Conservation (phyloP, 768 basidiomycete genomes). For the Psilocybe sp. region DNA sequence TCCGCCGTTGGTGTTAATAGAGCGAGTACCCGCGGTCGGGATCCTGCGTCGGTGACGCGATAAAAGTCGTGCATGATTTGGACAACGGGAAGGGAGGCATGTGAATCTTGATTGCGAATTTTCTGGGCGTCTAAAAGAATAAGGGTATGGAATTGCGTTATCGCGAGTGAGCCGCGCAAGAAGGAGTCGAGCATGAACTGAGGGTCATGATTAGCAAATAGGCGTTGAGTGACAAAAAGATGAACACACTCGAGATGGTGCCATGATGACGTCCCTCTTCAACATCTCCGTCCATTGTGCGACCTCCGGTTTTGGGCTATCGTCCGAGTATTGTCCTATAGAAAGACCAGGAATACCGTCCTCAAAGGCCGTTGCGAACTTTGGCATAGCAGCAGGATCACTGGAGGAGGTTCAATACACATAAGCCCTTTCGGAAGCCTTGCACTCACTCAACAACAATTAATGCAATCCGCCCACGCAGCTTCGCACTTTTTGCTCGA, state of each 20-base stretch:
- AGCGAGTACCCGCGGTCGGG: conserved; percentile 43
- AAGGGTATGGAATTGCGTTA: conserved; percentile 43
- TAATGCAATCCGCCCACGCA: conserved; percentile 23
- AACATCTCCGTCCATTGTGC: conserved; percentile 15
- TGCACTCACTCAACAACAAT: conserved; percentile 30
- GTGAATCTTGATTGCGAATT: conserved; percentile 33
- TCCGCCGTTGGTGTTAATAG: conserved; percentile 27
- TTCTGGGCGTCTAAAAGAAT: conserved; percentile 41
- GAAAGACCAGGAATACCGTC: conserved; percentile 14
- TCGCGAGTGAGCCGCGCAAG: conserved; percentile 30
- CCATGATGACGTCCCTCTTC: conserved; percentile 32
- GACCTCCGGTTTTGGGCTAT: conserved; percentile 16
- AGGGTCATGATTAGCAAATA: conserved; percentile 1
- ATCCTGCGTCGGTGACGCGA: conserved; percentile 27
- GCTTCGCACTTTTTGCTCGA: conserved; percentile 6
- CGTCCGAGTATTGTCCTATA: conserved; percentile 25
- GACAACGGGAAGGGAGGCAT: conserved; percentile 32
- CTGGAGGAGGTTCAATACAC: conserved; percentile 10
- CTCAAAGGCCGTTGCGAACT: conserved; percentile 18
- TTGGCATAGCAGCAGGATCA: conserved; percentile 16
- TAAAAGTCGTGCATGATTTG: conserved; percentile 47
- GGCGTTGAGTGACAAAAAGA: conserved; percentile 2
- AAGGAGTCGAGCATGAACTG: conserved; percentile 42
- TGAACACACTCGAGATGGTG: conserved; percentile 35
- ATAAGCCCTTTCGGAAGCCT: background rate